Conservation (phyloP, 176 grass and related monocot genomes). For the Neostapfia colusana region DNA sequence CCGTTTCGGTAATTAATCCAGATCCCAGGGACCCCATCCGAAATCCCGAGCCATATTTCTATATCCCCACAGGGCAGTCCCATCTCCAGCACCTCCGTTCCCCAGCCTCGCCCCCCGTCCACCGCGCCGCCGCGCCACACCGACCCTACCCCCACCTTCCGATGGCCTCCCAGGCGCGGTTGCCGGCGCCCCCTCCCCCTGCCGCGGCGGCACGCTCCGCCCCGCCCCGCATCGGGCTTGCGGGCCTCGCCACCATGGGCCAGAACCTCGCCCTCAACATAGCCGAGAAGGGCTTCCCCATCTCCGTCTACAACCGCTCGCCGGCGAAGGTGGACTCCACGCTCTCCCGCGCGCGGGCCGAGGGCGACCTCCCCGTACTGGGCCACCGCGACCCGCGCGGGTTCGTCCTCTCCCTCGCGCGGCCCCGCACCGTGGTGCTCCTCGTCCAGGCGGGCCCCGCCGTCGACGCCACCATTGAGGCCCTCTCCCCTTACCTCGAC, state of each 20-base stretch:
- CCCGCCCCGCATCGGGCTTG: conserved; percentile 68
- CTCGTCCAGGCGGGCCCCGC: conserved; percentile 76
- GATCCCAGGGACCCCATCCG: not conserved
- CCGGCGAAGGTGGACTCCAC: conserved; percentile 81
- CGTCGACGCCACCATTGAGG: conserved; percentile 73
- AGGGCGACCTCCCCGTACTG: conserved; percentile 64
- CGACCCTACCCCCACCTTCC: not conserved
- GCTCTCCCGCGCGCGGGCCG: conserved; percentile 51
- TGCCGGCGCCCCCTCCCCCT: conserved; percentile 32
- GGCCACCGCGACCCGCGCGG: conserved; percentile 65
- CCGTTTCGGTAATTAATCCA: not conserved
- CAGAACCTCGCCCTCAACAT: conserved; percentile 97
- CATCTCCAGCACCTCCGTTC: not conserved
- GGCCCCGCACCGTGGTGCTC: conserved; percentile 73
- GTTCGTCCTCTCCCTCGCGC: conserved; percentile 73
- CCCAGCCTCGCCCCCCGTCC: not conserved
- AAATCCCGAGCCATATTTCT: conserved; percentile 43
- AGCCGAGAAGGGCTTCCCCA: conserved; percentile 87
- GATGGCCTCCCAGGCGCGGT: conserved; percentile 47
- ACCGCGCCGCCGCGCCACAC: not conserved
- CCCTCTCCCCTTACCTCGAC: conserved; percentile 67
- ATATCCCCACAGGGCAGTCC: conserved; percentile 20
- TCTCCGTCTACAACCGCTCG: conserved; percentile 95
- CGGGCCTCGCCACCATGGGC: conserved; percentile 86
- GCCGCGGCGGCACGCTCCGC: conserved; percentile 27